Evolutionary conservation across 2,329 filamentous ascomycete species (phyloP).

Genomic region (Pestalotiopsis sp.): DNA sequence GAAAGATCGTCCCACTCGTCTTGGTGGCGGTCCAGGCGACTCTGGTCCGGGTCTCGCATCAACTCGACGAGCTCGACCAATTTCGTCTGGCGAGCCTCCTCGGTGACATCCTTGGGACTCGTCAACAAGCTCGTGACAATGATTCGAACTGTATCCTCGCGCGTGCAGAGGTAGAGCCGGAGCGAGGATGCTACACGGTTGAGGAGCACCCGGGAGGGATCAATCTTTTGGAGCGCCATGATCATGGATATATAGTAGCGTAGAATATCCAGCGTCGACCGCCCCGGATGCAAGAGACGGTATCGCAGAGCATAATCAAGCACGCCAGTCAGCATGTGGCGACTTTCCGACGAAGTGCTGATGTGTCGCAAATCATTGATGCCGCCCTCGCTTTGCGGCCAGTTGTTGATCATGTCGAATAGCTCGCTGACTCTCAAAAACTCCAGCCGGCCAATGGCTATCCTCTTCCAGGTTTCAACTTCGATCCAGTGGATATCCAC

Average conservation of each 20-base stretch:
- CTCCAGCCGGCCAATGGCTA: slow-evolving; percentile 69
- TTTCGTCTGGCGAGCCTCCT: slow-evolving; percentile 45
- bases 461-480: slow-evolving; percentile 70
- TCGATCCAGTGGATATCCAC: slow-evolving; percentile 53
- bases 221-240: slow-evolving; percentile 73
- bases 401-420: slow-evolving; percentile 78
- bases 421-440: slow-evolving; percentile 70
- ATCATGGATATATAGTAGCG: slow-evolving; percentile 81
- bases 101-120: slow-evolving; percentile 51
- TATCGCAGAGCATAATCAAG: slow-evolving; percentile 69
- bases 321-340: slow-evolving; percentile 69
- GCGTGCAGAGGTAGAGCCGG: slow-evolving; percentile 74
- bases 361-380: slow-evolving; percentile 75
- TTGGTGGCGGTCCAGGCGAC: slow-evolving; percentile 53
- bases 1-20: slow-evolving; percentile 87
- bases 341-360: slow-evolving; percentile 68
- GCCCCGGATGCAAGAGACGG: slow-evolving; percentile 73
- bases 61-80: slow-evolving; percentile 70
- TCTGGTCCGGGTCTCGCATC: slow-evolving; percentile 62
- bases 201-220: slow-evolving; percentile 76
- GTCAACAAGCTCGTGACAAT: slow-evolving; percentile 76
- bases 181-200: slow-evolving; percentile 74
- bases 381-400: slow-evolving; percentile 72
- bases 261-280: slow-evolving; percentile 75
- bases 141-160: slow-evolving; percentile 77